Evolutionary conservation across 2,329 filamentous ascomycete genomes (phyloP).

Genomic region (Aspergillus niger): DNA sequence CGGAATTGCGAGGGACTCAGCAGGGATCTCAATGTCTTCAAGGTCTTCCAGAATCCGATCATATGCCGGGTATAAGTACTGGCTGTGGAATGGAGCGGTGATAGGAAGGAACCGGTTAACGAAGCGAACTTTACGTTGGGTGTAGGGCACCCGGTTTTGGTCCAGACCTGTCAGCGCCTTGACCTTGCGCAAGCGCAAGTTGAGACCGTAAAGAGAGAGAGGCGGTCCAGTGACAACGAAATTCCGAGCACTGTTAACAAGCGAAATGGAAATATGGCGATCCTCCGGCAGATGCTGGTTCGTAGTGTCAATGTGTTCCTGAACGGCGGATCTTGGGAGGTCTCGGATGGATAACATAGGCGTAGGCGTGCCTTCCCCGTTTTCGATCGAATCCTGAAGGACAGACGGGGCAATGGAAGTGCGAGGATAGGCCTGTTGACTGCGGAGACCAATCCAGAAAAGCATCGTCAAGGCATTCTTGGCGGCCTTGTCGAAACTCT

Average conservation of each 20-base stretch:
- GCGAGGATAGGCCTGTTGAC: slow-evolving; percentile 93
- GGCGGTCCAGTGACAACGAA: slow-evolving; percentile 96
- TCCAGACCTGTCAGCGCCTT: slow-evolving; percentile 97
- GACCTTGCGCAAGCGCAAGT: slow-evolving; percentile 90
- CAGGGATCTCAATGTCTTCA: slow-evolving; percentile 75
- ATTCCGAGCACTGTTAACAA: slow-evolving; percentile 96
- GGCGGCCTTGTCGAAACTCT: slow-evolving; percentile 79
- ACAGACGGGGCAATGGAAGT: slow-evolving; percentile 90
- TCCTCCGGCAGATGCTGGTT: slow-evolving; percentile 94
- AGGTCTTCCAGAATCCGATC: slow-evolving; percentile 84
- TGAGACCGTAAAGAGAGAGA: slow-evolving; percentile 93
- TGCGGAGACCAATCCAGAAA: slow-evolving; percentile 97
- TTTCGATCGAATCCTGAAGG: slow-evolving; percentile 88
- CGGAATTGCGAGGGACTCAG: slow-evolving; percentile 73
- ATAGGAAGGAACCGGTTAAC: slow-evolving; percentile 97
- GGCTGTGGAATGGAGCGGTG: slow-evolving; percentile 97
- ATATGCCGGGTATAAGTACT: slow-evolving; percentile 81
- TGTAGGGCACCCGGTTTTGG: slow-evolving; percentile 91
- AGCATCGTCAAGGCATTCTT: slow-evolving; percentile 84
- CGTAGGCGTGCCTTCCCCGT: slow-evolving; percentile 92
- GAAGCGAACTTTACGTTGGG: slow-evolving; percentile 93
- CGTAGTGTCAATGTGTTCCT: slow-evolving; percentile 94
- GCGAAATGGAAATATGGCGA: slow-evolving; percentile 89
- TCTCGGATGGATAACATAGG: slow-evolving; percentile 98
- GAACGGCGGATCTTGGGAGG: slow-evolving; percentile 80